Evolutionary conservation across 148 eudicot species (phyloP), one percentile per base, ranked within the genome.

Genomic region (Rhododendron mucronatum): DNA sequence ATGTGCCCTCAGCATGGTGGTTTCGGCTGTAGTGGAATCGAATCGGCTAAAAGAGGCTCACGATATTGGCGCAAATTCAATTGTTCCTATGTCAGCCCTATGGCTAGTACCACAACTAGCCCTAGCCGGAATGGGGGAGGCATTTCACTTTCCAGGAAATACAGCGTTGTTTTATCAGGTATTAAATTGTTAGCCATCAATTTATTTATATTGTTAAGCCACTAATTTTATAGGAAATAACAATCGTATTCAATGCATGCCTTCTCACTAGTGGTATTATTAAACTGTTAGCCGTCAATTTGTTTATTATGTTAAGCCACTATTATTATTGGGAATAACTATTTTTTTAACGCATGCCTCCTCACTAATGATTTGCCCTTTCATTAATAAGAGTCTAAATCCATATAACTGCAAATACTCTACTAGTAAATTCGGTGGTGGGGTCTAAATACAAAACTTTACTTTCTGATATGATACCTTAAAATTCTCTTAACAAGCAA

Each of bases 141-240:
- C 95, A 11, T 91, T 93, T 71, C 91, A 90, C 63, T 92, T 90
- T 50, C 89, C 95, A 0, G 92, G 91, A 75, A 86, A 89, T 33
- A 48, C 82, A 7, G 71, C 82, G 16, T 67, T 91, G 20, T 88
- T 74, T 26, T 91, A 89, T 71, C 76, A 71, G 76, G 76, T 71
- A 55, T 55, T 55, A 3, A 55, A 55, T 55, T 55, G 18, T 2
- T 53, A 2, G 5, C 13, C 18, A 50, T 13, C 15, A 10, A 50
- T 50, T 50, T 13, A 50, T 12, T 2, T 50, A 51, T 51, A 51
- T 51, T 51, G 16, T 51, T 51, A 51, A 51, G 15, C 55, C 4
- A 51, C 55, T 11, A 51, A 51, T 51, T 51, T 51, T 12, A 13
- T 11, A 1, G 51, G 13, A 2, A 48, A 41, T 41, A 41, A 6